Evolutionary conservation across 2,329 filamentous ascomycete species (phyloP).

Genomic region (Amphichorda felina): DNA sequence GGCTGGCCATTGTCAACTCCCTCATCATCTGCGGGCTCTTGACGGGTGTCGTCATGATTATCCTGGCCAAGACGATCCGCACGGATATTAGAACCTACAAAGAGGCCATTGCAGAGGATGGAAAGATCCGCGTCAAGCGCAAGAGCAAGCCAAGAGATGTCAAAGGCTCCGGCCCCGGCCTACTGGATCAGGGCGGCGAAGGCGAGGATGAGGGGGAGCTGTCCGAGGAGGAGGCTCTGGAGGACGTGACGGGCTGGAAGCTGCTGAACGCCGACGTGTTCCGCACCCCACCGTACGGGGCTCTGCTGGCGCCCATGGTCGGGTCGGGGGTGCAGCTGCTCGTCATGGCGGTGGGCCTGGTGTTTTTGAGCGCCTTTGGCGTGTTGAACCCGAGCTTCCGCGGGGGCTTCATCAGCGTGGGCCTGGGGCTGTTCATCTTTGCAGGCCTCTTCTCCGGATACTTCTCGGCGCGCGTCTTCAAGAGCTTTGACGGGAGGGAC

Average conservation of each 20-base stretch:
- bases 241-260: constrained; percentile 83
- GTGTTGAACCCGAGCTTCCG: constrained; percentile 78
- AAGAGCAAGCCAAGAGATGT: no score
- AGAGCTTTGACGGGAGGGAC: constrained; percentile 65
- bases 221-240: constrained; percentile 50
- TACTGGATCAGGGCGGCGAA: constrained; percentile 49
- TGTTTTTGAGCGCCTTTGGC: constrained; percentile 63
- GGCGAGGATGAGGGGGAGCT: constrained; percentile 32
- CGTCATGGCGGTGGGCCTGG: constrained; percentile 65
- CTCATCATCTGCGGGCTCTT: constrained; percentile 71
- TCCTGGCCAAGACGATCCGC: constrained; percentile 65
- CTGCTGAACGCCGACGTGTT: constrained; percentile 83
- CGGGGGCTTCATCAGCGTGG: constrained; percentile 81
- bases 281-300: constrained; percentile 56
- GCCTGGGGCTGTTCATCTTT: constrained; percentile 71
- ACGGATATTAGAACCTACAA: constrained; percentile 68
- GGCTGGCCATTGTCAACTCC: constrained; percentile 81
- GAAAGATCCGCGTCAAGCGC: constrained; percentile 19
- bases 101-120: constrained; percentile 41
- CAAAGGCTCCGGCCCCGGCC: constrained; percentile 42
- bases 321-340: constrained; percentile 81
- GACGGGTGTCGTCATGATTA: constrained; percentile 69
- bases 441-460: constrained; percentile 79
- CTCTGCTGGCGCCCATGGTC: constrained; percentile 66
- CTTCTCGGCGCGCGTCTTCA: constrained; percentile 73